Base-by-base conservation (phyloP, 768 basidiomycete genomes). In the Mycena galericulata region DNA sequence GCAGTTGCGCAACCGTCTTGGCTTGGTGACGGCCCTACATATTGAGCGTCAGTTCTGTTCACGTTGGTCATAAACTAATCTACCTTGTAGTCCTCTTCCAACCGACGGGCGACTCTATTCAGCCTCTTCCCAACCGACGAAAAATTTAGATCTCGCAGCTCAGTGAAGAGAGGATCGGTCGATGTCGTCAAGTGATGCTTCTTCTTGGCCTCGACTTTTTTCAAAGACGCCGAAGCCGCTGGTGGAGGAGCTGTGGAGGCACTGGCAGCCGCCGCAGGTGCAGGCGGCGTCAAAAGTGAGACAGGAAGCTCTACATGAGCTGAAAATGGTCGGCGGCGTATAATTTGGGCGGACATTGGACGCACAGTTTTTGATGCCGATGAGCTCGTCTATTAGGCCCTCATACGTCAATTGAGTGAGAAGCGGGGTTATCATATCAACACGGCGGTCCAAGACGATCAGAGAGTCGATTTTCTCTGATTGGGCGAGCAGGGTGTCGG, bases 361-460 rank as follows among this genome's bases (percentile, higher is more conserved):
- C 91, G 66, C 73, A 95, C 97, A 92, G 75, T 98, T 96, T 78
- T 88, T 92, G 68, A 99, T 91, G 0, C 95, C 93, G 51, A 98
- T 84, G 38, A 95, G 81, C 78, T 99, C 98, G 75, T 99, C 98
- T 36, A 98, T 85, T 53, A 99, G 90, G 22, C 98, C 98, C 77
- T 99, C 93, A 72, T 99, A 99, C 0, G 98, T 99, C 63, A 99
- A 83, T 75, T 99, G 97, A 3, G 98, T 99, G 50, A 97, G 87
- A 56, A 99, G 83, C 1, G 98, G 96, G 0, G 98, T 98, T 66
- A 99, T 90, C 93, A 98, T 93, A 75, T 99, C 98, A 12, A 93
- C 90, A 36, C 90, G 89, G 53, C 98, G 90, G 78, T 99, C 98
- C 64, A 99, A 73, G 40, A 99, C 85, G 71, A 99, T 91, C 66